Percentiles rank a stretch among this genome's conserved stretches.
Conservation (phyloP, 805 yeast genomes). For the Candida schatavii region DNA sequence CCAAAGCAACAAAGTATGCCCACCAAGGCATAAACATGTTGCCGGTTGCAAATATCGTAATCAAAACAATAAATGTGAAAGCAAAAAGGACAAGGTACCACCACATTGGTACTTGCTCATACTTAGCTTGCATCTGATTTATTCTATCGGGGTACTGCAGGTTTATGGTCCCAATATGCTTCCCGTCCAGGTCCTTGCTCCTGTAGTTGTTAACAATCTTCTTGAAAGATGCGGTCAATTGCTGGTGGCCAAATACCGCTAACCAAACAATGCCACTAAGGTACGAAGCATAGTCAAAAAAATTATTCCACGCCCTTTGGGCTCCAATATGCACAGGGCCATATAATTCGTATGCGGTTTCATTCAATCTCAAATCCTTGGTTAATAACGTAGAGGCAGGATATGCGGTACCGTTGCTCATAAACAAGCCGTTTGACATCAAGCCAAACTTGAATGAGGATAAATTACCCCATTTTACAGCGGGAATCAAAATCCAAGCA, state of each 20-base stretch:
- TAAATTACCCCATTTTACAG: constrained; percentile 43
- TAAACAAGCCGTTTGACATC: constrained; percentile 46
- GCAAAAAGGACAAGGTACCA: constrained; percentile 41
- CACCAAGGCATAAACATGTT: constrained; percentile 41
- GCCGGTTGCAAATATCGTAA: constrained; percentile 30
- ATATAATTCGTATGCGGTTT: constrained; percentile 41
- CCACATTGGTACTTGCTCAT: constrained; percentile 40
- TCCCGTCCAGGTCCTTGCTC: constrained; percentile 1
- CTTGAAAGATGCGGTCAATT: constrained; percentile 16
- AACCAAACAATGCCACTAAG: constrained; percentile 49
- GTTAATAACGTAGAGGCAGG: constrained; percentile 44
- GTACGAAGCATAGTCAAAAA: constrained; percentile 54
- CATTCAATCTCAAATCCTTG: constrained; percentile 36
- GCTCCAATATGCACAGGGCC: constrained; percentile 50
- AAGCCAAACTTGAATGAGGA: constrained; percentile 34
- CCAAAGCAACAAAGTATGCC: constrained; percentile 43
- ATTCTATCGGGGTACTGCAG: constrained; percentile 38
- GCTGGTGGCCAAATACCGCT: constrained; percentile 32
- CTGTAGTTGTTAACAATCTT: constrained; percentile 8
- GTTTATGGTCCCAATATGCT: constrained; percentile 8
- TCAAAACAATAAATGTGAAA: constrained; percentile 33
- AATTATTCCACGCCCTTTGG: constrained; percentile 49
- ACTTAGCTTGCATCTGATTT: constrained; percentile 36
- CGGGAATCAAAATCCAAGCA: constrained; percentile 50
- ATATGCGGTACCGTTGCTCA: constrained; percentile 35